Evolutionary conservation across 1,139 yeast genomes (phyloP), one percentile per base, ranked within the genome.

Genomic region (Lizanozyma gosingica): DNA sequence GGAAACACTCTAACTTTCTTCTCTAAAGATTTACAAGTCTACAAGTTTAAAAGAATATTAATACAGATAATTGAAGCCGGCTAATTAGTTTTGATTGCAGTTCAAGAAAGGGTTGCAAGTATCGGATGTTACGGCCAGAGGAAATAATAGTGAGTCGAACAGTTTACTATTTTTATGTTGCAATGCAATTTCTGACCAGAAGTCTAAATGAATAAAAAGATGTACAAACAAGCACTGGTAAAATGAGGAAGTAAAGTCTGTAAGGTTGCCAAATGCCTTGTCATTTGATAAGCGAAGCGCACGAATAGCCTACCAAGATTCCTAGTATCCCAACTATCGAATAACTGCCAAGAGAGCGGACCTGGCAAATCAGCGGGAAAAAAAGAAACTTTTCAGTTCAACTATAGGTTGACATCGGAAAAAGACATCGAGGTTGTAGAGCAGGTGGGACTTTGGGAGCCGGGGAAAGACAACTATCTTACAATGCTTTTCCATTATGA

Each of bases 201-300:
- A 59, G 60, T 57, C 61, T 56, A 60, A 56, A 56, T 60, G 64
- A 59, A 60, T 55, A 60, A 56, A 60, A 57, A 58, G 60, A 58
- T 55, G 57, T 58, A 57, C 61, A 56, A 57, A 61, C 59, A 58
- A 57, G 62, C 61, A 61, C 61, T 59, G 62, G 60, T 57, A 57
- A 58, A 56, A 60, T 62, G 63, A 61, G 61, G 63, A 62, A 58
- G 63, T 57, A 57, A 56, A 55, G 60, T 57, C 58, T 55, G 54
- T 53, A 53, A 55, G 60, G 60, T 55, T 54, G 56, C 57, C 60
- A 55, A 54, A 55, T 56, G 58, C 57, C 59, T 54, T 58, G 58
- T 54, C 56, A 47, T 56, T 55, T 55, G 54, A 43, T 41, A 35
- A 40, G 40, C 37, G 43, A 37, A 38, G 44, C 43, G 44, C 43